Percentiles rank a stretch among this genome's conserved stretches.
Conservation (phyloP, 495 filamentous ascomycete genomes). For the Chaetomium cochliodes region DNA sequence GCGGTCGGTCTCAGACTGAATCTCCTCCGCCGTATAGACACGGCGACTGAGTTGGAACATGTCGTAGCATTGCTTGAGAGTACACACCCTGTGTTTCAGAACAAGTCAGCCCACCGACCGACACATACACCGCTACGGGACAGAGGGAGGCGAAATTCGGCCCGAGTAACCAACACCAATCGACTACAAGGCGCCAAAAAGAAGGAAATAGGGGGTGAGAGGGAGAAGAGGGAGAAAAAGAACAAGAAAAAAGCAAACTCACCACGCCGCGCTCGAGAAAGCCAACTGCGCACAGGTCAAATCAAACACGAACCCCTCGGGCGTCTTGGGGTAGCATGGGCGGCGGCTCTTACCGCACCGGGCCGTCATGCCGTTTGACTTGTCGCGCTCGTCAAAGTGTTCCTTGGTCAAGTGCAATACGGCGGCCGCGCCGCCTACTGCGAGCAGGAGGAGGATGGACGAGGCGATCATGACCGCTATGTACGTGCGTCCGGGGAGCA, state of each 20-base stretch:
- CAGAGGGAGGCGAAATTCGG: background rate
- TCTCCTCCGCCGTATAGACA: background rate
- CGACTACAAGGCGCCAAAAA: background rate
- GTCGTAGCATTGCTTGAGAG: background rate
- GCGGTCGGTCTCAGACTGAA: background rate
- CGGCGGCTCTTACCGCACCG: background rate
- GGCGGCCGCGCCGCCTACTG: background rate
- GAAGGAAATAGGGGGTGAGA: too few species aligned
- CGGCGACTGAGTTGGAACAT: background rate
- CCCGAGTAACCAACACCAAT: too few species aligned
- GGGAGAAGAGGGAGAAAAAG: too few species aligned
- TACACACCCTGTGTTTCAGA: background rate
- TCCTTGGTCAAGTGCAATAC: background rate
- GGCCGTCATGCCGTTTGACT: background rate
- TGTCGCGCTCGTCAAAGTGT: background rate
- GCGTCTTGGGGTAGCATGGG: background rate
- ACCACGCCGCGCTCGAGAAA: background rate
- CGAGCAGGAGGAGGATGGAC: background rate
- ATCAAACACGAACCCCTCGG: background rate
- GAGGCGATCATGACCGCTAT: background rate
- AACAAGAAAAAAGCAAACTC: background rate
- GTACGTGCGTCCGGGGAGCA: background rate
- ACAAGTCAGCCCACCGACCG: background rate
- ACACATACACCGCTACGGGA: background rate
- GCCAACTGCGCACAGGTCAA: background rate